Conservation (phyloP, 108 stramenopile species). For the Craspedostauros australis region DNA sequence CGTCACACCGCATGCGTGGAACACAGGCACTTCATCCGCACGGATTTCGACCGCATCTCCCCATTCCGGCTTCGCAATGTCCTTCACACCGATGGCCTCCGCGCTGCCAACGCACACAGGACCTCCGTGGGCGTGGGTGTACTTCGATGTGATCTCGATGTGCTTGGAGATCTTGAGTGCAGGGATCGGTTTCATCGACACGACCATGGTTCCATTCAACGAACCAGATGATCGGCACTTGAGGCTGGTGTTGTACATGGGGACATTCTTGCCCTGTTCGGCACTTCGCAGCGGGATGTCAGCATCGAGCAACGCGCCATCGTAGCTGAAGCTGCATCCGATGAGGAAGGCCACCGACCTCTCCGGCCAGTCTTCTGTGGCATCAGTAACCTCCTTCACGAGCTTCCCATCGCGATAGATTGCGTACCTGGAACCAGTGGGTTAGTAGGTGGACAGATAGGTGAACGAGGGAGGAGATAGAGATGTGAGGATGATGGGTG, state of each 20-base stretch:
- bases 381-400: constrained; percentile 49
- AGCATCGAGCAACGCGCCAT: constrained; percentile 64
- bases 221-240: constrained; percentile 55
- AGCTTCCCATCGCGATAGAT: constrained; percentile 72
- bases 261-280: constrained; percentile 73
- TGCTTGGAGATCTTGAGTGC: constrained; percentile 58
- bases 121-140: constrained; percentile 80
- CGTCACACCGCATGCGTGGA: constrained; percentile 92
- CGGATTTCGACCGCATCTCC: constrained; percentile 63
- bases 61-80: constrained; percentile 69
- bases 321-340: constrained; percentile 82
- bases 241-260: constrained; percentile 83
- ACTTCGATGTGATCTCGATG: constrained; percentile 62
- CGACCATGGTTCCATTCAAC: constrained; percentile 73
- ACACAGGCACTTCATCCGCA: constrained; percentile 81
- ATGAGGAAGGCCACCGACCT: constrained; percentile 78
- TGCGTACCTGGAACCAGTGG: constrained; percentile 42
- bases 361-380: constrained; percentile 60
- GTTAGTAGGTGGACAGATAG: too few relatives aligned
- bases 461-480: too few relatives aligned
- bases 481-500: too few relatives aligned
- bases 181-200: constrained; percentile 86
- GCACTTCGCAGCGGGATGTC: constrained; percentile 69
- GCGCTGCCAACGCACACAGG: constrained; percentile 81
- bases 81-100: constrained; percentile 58